Conservation (phyloP, 164 flowering plant genomes). For the Brasenia schreberi region DNA sequence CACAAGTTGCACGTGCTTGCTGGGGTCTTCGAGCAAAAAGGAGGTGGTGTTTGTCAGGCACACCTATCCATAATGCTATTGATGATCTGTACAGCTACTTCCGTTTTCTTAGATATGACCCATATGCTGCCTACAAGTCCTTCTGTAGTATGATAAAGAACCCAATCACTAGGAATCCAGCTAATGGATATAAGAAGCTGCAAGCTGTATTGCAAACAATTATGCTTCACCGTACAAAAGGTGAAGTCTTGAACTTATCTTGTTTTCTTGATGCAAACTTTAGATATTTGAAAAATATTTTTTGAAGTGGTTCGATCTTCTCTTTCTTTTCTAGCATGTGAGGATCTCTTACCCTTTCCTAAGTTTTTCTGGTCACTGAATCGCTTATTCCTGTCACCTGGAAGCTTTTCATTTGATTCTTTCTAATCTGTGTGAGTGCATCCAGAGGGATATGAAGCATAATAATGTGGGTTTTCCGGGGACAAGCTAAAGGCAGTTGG, state of each 20-base stretch:
- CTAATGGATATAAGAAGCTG: constrained; percentile 60
- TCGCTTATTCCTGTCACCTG: no score
- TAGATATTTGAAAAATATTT: no score
- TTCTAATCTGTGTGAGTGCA: no score
- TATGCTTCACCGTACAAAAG: constrained; percentile 93
- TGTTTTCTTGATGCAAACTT: no score
- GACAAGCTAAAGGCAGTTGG: no score
- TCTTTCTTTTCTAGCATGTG: no score
- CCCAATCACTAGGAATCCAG: constrained; percentile 49
- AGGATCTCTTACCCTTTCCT: no score
- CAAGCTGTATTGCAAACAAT: constrained; percentile 82
- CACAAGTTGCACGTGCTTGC: constrained; percentile 93
- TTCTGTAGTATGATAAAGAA: constrained; percentile 54
- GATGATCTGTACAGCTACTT: constrained; percentile 97
- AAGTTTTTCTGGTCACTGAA: no score
- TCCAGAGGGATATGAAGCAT: no score
- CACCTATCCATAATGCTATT: constrained; percentile 88
- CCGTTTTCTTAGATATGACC: constrained; percentile 81
- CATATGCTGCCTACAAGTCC: constrained; percentile 48
- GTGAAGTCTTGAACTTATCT: constrained; percentile 13
- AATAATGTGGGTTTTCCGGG: no score
- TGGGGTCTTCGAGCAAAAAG: constrained; percentile 98
- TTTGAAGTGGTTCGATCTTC: no score
- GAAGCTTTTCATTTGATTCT: no score
- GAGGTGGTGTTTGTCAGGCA: constrained; percentile 96